Conservation (phyloP, 2,329 filamentous ascomycete species). For the Verticillium longisporum region DNA sequence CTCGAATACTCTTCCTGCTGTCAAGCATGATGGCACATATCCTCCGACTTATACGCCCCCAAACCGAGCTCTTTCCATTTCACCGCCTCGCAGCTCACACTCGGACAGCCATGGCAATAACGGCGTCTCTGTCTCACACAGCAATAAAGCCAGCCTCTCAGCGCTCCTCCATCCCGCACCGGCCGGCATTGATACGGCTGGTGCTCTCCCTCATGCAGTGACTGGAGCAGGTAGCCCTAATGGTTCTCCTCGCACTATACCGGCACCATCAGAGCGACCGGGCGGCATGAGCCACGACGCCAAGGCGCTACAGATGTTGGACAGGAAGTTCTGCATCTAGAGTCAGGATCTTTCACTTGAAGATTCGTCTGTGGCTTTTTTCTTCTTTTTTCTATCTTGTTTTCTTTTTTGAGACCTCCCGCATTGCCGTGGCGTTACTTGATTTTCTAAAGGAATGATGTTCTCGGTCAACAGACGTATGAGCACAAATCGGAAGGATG, state of each 20-base stretch:
- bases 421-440: background rate
- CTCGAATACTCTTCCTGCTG: constrained; percentile 35
- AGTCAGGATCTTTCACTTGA: background rate
- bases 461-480: background rate
- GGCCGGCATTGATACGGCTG: constrained; percentile 10
- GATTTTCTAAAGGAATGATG: background rate
- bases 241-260: constrained; percentile 44
- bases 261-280: constrained; percentile 42
- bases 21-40: constrained; percentile 20
- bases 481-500: background rate
- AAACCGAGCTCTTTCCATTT: constrained; percentile 38
- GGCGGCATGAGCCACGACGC: constrained; percentile 55
- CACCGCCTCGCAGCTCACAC: constrained; percentile 36
- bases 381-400: background rate
- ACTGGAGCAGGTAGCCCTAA: constrained; percentile 31
- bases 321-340: constrained; percentile 46
- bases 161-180: constrained; percentile 45
- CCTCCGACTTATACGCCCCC: constrained; percentile 31
- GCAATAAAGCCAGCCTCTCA: constrained; percentile 39
- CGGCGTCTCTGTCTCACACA: constrained; percentile 6
- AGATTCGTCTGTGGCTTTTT: background rate
- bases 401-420: background rate
- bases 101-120: constrained; percentile 18
- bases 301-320: constrained; percentile 58
- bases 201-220: constrained; percentile 21